Percentiles rank a stretch among this genome's conserved stretches.
phyloP scores from a whole-genome alignment of 2,329 filamentous ascomycete genomes.

The Ceratocystis huliohia region DNA sequence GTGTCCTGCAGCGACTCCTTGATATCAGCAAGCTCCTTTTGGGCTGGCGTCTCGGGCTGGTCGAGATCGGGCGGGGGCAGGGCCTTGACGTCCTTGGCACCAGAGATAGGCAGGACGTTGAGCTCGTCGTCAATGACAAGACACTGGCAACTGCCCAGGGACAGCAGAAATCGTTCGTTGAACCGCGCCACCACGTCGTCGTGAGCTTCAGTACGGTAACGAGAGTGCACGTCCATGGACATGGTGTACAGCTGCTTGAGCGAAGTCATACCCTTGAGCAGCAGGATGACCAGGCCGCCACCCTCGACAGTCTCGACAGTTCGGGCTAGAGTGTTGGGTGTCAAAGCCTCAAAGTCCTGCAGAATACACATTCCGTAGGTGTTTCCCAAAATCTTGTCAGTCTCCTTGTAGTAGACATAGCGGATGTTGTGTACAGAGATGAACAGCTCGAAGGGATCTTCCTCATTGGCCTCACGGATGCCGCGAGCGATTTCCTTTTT shows the following conservation, averaged over 20 bases:
- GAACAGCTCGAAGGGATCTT: conserved; percentile 95
- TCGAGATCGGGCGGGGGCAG: conserved; percentile 66
- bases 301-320: conserved; percentile 97
- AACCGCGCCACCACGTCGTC: conserved; percentile 89
- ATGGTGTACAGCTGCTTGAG: conserved; percentile 94
- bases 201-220: conserved; percentile 93
- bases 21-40: conserved; percentile 68
- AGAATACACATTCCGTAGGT: conserved; percentile 98
- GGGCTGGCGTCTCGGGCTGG: conserved; percentile 55
- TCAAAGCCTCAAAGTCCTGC: conserved; percentile 95
- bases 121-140: conserved; percentile 95
- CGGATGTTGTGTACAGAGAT: conserved; percentile 92
- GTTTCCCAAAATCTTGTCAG: conserved; percentile 94
- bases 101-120: conserved; percentile 93
- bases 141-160: conserved; percentile 89
- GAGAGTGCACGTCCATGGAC: conserved; percentile 94
- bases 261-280: conserved; percentile 93
- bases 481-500: conserved; percentile 96
- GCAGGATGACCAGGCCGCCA: conserved; percentile 75
- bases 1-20: conserved; percentile 80
- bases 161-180: conserved; percentile 94
- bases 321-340: conserved; percentile 86
- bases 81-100: conserved; percentile 76
- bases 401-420: conserved; percentile 99
- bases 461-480: conserved; percentile 77